These are phyloP conservation scores for Hypholoma sublateritium DNA, from an alignment of 768 basidiomycete species.

Conservation along the genomic window DNA sequence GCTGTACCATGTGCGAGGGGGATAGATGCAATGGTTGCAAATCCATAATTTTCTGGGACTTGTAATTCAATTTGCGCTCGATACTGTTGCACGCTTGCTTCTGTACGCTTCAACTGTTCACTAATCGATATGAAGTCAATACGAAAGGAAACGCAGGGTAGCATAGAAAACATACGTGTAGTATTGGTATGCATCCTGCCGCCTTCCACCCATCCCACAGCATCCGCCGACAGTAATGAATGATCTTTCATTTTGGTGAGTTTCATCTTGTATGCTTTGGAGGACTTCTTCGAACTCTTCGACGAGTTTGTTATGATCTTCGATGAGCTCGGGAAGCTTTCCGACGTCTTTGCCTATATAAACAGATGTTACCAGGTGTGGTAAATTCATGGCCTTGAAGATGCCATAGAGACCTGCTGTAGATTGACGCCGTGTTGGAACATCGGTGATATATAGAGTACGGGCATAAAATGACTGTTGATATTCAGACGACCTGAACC, in stretches of 20 bases:
- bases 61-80: conserved; percentile 56
- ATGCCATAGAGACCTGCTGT: conserved; percentile 69
- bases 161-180: conserved; percentile 16
- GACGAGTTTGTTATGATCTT: conserved; percentile 76
- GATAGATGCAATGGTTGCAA: conserved; percentile 71
- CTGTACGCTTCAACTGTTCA: conserved; percentile 40
- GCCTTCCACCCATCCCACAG: conserved; percentile 67
- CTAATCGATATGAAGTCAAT: conserved; percentile 10
- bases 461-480: conserved; percentile 76
- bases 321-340: conserved; percentile 73
- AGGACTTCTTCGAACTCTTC: conserved; percentile 73
- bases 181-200: conserved; percentile 63
- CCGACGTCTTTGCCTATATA: conserved; percentile 74
- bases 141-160: not conserved
- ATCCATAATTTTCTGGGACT: conserved; percentile 73
- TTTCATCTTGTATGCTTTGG: conserved; percentile 67
- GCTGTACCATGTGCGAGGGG: conserved; percentile 75
- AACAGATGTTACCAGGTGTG: conserved; percentile 73
- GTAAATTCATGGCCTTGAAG: conserved; percentile 54
- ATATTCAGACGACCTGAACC: conserved; percentile 78
- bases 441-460: conserved; percentile 70
- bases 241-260: conserved; percentile 51
- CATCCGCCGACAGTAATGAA: conserved; percentile 66
- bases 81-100: conserved; percentile 56
- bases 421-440: conserved; percentile 64